phyloP scores from a whole-genome alignment of 1,139 yeast genomes.

The Wickerhamomyces sp. region DNA sequence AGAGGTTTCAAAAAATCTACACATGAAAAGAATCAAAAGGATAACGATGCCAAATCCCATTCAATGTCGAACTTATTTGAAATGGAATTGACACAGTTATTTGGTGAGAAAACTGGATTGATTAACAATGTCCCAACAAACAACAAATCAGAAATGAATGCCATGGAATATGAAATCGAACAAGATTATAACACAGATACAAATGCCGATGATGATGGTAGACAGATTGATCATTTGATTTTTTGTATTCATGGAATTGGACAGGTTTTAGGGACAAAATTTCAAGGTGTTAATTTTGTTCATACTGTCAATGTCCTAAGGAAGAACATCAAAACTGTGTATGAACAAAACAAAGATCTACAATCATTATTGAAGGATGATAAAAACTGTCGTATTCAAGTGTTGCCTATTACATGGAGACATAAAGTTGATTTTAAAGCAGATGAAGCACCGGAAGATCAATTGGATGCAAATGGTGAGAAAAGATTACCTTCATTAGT shows the following conservation, averaged over 20 bases:
- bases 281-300: conserved; percentile 76
- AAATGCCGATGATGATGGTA: conserved; percentile 27
- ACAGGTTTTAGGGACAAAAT: conserved; percentile 35
- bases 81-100: conserved; percentile 18
- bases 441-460: conserved; percentile 29
- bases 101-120: conserved; percentile 17
- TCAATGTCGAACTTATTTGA: conserved; percentile 15
- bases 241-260: conserved; percentile 32
- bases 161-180: conserved; percentile 43
- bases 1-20: conserved; percentile 25
- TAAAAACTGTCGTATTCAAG: conserved; percentile 62
- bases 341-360: conserved; percentile 37
- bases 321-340: conserved; percentile 52
- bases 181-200: conserved; percentile 43
- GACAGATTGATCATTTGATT: conserved; percentile 73
- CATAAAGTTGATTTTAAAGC: conserved; percentile 60
- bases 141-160: conserved; percentile 22
- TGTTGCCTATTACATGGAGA: conserved; percentile 76
- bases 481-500: conserved; percentile 52
- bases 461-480: conserved; percentile 22
- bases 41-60: neutral
- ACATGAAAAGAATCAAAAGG: no score
- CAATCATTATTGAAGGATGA: conserved; percentile 32
- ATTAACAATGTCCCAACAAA: conserved; percentile 18
- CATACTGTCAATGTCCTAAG: conserved; percentile 74